Percentiles rank a stretch among this genome's conserved stretches.
Conservation (phyloP, 768 basidiomycete species). For the Rhodotorula taiwanensis region DNA sequence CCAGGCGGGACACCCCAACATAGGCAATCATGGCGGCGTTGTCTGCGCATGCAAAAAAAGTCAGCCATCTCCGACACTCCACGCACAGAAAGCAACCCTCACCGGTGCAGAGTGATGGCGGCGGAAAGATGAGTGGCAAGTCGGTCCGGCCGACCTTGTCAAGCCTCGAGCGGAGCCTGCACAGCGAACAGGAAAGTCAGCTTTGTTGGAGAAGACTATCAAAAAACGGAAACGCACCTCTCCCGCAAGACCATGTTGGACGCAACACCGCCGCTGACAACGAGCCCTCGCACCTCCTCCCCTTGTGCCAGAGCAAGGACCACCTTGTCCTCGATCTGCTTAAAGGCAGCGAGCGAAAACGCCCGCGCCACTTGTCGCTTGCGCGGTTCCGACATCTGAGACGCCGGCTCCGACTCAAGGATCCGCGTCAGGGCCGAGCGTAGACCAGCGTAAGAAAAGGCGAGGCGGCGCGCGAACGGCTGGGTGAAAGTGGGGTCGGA, state of each 20-base stretch:
- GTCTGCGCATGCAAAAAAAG: conserved; percentile 51
- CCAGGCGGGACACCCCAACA: conserved; percentile 77
- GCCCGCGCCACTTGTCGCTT: conserved; percentile 54
- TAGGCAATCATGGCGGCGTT: conserved; percentile 96
- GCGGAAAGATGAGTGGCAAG: conserved; percentile 76
- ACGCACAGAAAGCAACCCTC: conserved; percentile 24
- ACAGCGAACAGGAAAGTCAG: conserved; percentile 28
- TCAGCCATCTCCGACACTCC: neutral
- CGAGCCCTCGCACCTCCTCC: conserved; percentile 52
- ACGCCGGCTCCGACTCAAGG: conserved; percentile 45
- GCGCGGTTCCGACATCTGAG: conserved; percentile 10
- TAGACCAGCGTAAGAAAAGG: conserved; percentile 74
- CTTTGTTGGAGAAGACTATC: too few species aligned
- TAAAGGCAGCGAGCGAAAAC: conserved; percentile 66
- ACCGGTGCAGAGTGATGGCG: conserved; percentile 75
- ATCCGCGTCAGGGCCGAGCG: conserved; percentile 63
- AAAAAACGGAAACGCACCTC: conserved; percentile 50
- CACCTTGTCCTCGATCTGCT: conserved; percentile 70
- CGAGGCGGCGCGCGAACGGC: conserved; percentile 54
- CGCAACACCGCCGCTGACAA: conserved; percentile 89
- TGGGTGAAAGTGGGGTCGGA: conserved; percentile 42
- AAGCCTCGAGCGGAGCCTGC: conserved; percentile 40
- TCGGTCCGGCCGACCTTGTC: conserved; percentile 38
- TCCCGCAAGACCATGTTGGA: conserved; percentile 67
- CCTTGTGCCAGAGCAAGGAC: conserved; percentile 48